These are phyloP conservation scores for Extremus antarcticus DNA, from an alignment of 495 filamentous ascomycete genomes.

Conservation along the genomic window DNA sequence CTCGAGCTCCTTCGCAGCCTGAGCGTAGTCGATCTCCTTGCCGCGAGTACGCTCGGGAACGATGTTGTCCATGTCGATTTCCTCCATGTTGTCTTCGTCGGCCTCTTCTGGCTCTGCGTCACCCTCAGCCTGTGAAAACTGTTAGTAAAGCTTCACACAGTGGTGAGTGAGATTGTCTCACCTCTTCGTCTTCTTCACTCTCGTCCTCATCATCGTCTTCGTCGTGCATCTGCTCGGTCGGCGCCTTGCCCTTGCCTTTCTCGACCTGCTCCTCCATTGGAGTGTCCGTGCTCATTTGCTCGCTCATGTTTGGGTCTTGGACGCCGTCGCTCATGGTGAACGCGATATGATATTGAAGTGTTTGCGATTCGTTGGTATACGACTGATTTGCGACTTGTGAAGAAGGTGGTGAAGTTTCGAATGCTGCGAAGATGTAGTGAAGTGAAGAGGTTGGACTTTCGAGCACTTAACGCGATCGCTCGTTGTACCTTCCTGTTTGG, in stretches of 20 bases:
- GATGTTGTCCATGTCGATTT: constrained; percentile 83
- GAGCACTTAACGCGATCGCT: too few species aligned
- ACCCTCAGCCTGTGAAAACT: background rate
- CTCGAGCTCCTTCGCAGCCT: constrained; percentile 28
- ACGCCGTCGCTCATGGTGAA: constrained; percentile 10
- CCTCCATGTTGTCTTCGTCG: constrained; percentile 76
- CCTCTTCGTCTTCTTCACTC: constrained; percentile 14
- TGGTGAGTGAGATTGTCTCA: background rate
- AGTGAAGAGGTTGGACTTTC: too few species aligned
- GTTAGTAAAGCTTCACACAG: too few species aligned
- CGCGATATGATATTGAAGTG: background rate
- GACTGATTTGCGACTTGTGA: background rate
- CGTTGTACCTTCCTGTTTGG: too few species aligned
- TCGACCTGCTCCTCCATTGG: constrained; percentile 23
- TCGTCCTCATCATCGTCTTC: constrained; percentile 24
- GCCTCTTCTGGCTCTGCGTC: constrained; percentile 40
- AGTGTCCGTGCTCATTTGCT: constrained; percentile 5
- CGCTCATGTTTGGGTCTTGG: constrained; percentile 1
- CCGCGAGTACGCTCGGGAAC: constrained; percentile 77
- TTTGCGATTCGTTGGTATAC: background rate
- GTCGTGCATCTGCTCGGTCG: constrained; percentile 22
- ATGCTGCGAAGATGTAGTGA: too few species aligned
- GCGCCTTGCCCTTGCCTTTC: constrained; percentile 36
- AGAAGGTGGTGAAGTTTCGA: background rate
- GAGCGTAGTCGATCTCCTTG: constrained; percentile 34